Percentiles rank a stretch among this genome's conserved stretches.
Evolutionary conservation across 2,329 filamentous ascomycete genomes (phyloP).

Genomic region (Malbranchea cinnamomea): DNA sequence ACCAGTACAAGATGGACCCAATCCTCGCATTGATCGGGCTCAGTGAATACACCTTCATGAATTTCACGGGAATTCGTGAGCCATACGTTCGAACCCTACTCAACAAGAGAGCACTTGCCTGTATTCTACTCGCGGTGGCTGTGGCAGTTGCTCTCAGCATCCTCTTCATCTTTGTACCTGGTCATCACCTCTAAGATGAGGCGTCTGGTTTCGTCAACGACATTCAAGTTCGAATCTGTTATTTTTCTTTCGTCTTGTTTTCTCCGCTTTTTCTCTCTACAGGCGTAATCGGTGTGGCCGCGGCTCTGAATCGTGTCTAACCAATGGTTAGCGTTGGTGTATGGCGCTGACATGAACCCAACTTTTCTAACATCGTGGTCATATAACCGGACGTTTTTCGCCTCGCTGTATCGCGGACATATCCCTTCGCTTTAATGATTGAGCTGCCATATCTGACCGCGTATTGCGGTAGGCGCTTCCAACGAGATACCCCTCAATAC

Average conservation of each 20-base stretch:
- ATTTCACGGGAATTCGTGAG: conserved; percentile 75
- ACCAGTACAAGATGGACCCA: conserved; percentile 92
- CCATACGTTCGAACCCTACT: conserved; percentile 80
- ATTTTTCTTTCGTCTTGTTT: conserved; percentile 1
- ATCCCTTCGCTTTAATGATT: neutral
- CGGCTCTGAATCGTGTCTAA: no score
- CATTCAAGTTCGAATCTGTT: neutral
- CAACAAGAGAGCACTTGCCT: conserved; percentile 67
- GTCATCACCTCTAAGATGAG: conserved; percentile 35
- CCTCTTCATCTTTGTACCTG: conserved; percentile 89
- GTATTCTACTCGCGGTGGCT: conserved; percentile 58
- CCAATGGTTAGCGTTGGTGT: conserved; percentile 3
- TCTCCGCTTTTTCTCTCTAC: neutral
- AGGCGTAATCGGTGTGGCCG: no score
- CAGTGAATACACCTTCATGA: conserved; percentile 94
- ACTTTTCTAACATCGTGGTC: neutral
- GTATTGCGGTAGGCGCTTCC: conserved; percentile 4
- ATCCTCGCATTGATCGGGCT: conserved; percentile 74
- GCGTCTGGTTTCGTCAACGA: conserved; percentile 3
- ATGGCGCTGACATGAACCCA: conserved; percentile 3
- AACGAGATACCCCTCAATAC: neutral
- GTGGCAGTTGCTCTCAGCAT: conserved; percentile 71
- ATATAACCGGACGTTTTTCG: neutral
- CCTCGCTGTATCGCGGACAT: neutral
- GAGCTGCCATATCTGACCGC: neutral